Evolutionary conservation across 2,329 filamentous ascomycete genomes (phyloP).

Genomic region (Chrysoporthe austroafricana): DNA sequence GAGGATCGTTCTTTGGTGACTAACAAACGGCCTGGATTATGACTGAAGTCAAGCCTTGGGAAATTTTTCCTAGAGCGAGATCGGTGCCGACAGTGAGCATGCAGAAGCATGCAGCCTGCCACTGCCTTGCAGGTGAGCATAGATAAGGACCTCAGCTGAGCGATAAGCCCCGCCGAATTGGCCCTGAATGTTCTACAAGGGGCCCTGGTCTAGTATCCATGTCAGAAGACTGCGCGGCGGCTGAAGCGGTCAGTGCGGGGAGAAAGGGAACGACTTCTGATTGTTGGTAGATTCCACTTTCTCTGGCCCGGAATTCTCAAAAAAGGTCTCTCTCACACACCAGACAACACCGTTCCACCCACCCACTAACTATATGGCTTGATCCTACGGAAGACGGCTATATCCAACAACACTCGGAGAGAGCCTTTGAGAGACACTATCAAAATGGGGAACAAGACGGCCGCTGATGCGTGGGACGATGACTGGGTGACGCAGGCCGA

Average conservation of each 20-base stretch:
- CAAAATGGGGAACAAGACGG: constrained; percentile 52
- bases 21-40: constrained; percentile 17
- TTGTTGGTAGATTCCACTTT: background rate
- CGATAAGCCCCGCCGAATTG: constrained; percentile 22
- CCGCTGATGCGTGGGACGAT: constrained; percentile 84
- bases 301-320: background rate
- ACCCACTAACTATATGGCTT: constrained; percentile 8
- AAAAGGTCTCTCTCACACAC: background rate
- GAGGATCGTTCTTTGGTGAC: background rate
- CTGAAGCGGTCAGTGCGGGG: constrained; percentile 10
- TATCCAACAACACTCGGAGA: background rate
- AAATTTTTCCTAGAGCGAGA: constrained; percentile 27
- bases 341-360: constrained; percentile 1
- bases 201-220: background rate
- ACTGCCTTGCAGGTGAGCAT: background rate
- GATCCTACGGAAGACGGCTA: background rate
- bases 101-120: constrained; percentile 6
- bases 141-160: constrained; percentile 12
- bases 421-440: background rate
- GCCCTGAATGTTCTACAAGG: background rate
- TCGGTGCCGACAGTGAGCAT: constrained; percentile 24
- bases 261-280: background rate
- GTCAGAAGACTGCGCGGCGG: background rate
- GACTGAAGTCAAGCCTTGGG: constrained; percentile 7
- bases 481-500: constrained; percentile 87